A percentile compares a stretch with the other conserved stretches of the same genome.
These are phyloP conservation scores for Xylaria hypoxylon DNA, from an alignment of 2,329 filamentous ascomycete genomes.

Conservation along the genomic window DNA sequence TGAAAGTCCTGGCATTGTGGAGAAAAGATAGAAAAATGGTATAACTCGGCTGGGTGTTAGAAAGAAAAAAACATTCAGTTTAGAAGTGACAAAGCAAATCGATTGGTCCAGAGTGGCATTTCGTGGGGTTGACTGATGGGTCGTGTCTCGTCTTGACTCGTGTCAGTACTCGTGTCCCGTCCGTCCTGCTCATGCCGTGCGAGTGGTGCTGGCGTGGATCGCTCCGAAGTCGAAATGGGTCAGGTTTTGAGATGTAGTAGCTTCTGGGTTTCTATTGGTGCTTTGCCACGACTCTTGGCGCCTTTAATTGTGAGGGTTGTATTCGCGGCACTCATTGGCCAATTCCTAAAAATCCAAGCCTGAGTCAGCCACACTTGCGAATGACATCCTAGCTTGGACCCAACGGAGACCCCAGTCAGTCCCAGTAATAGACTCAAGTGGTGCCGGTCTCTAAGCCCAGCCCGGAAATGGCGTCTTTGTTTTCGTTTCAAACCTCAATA, in stretches of 20 bases:
- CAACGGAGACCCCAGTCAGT: background rate
- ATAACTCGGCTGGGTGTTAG: background rate
- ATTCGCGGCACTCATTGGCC: slow-evolving; percentile 20
- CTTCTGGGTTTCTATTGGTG: slow-evolving; percentile 23
- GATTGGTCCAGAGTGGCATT: slow-evolving; percentile 19
- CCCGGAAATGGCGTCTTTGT: slow-evolving; percentile 12
- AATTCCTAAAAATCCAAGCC: slow-evolving; percentile 4
- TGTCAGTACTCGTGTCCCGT: slow-evolving; percentile 12
- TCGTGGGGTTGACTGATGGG: background rate
- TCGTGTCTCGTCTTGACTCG: slow-evolving; percentile 36
- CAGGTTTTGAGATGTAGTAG: background rate
- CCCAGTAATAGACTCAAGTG: background rate
- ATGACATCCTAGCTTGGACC: slow-evolving; percentile 3
- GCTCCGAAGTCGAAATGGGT: background rate
- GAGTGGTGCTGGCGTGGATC: slow-evolving; percentile 10
- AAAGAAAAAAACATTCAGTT: background rate
- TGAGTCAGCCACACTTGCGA: slow-evolving; percentile 20
- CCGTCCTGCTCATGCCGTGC: slow-evolving; percentile 13
- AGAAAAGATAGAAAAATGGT: background rate
- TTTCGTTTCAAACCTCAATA: slow-evolving; percentile 31
- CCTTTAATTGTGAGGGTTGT: background rate
- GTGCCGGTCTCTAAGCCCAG: background rate
- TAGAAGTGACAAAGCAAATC: background rate
- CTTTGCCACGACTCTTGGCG: slow-evolving; percentile 28
- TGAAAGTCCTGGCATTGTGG: slow-evolving; percentile 21